Evolutionary conservation across 1,284 basidiomycete genomes (phyloP).

Genomic region (Naganishia cerealis): DNA sequence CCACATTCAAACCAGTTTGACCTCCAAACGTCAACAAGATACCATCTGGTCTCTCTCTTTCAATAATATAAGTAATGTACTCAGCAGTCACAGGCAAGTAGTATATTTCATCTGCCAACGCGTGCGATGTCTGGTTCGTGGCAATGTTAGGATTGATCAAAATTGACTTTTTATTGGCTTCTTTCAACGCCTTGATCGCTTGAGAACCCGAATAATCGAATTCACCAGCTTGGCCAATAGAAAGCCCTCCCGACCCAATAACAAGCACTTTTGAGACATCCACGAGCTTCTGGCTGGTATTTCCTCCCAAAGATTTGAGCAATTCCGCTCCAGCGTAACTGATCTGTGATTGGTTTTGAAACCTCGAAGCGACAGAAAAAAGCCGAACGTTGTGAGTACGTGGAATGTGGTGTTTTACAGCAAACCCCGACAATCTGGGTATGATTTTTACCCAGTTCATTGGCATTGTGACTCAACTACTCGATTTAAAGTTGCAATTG

Average conservation of each 20-base stretch:
- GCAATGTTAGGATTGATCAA: slow-evolving; percentile 98
- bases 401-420: no score
- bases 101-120: slow-evolving; percentile 94
- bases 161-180: slow-evolving; percentile 91
- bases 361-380: no score
- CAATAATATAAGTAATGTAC: slow-evolving; percentile 96
- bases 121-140: slow-evolving; percentile 94
- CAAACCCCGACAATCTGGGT: no score
- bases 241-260: slow-evolving; percentile 92
- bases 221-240: slow-evolving; percentile 97
- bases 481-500: no score
- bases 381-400: no score
- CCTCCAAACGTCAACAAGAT: slow-evolving; percentile 97
- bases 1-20: slow-evolving; percentile 96
- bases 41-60: slow-evolving; percentile 97
- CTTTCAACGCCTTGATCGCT: slow-evolving; percentile 94
- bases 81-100: slow-evolving; percentile 96
- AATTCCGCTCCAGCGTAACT: no score
- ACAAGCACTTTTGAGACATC: slow-evolving; percentile 95
- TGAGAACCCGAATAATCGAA: slow-evolving; percentile 99
- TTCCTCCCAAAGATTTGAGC: no score
- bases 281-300: no score
- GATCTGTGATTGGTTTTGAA: no score
- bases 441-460: no score
- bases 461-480: no score